phyloP scores from a whole-genome alignment of 257 asterid species.

The Solanum sejunctum region DNA sequence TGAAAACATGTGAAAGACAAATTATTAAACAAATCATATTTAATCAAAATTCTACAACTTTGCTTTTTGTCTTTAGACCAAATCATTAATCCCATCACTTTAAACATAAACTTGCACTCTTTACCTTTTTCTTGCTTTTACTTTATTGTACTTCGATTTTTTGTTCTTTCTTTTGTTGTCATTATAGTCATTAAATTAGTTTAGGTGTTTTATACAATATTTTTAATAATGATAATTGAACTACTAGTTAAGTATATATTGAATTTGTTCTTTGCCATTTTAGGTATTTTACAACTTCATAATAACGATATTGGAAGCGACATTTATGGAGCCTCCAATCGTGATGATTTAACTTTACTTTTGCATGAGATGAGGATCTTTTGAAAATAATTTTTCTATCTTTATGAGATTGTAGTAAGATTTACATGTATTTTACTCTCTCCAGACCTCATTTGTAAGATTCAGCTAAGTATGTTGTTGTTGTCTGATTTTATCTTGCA shows the following conservation, averaged over 20 bases:
- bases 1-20: conserved; percentile 1
- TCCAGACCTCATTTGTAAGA: too few species aligned
- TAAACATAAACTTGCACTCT: neutral
- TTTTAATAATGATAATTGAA: neutral
- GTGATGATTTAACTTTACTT: neutral
- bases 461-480: too few species aligned
- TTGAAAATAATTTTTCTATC: too few species aligned
- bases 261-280: neutral
- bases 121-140: neutral
- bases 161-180: neutral
- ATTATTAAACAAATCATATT: conserved; percentile 13
- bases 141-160: neutral
- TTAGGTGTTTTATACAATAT: neutral
- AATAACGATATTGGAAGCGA: neutral
- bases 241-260: neutral
- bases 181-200: neutral
- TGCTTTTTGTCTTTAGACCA: conserved; percentile 14
- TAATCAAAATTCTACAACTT: neutral
- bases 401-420: too few species aligned
- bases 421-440: too few species aligned
- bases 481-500: neutral
- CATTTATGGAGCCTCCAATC: neutral
- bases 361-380: neutral
- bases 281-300: neutral
- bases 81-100: conserved; percentile 8